Evolutionary conservation across 164 flowering plant species (phyloP), one percentile per base, ranked within the genome.

Genomic region (Houttuynia cordata): DNA sequence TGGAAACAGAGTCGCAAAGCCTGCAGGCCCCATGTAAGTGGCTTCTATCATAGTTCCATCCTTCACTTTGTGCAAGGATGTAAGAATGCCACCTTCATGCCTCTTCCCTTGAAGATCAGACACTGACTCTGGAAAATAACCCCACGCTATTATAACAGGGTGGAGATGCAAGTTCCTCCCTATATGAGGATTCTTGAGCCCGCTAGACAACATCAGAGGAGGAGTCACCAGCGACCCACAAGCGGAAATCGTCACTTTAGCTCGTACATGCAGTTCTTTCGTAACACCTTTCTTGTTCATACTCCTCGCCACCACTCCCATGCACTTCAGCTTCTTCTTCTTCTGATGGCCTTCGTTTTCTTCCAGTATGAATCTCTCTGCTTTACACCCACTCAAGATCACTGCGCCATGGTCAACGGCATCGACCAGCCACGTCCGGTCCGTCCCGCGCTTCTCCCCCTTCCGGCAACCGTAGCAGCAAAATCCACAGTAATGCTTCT

Each of bases 221-320:
- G 96, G 96, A 56, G 94, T 86, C 41, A 68, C 39, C 34, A 89
- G 73, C 50, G 94, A 78, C 40, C 96, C 96, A 64, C 93, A 78
- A 4, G 94, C 84, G 21, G 87, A 84, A 54, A 89, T 65, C 39
- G 94, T 81, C 37, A 73, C 71, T 68, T 79, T 81, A 9, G 96
- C 91, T 18, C 76, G 76, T 54, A 89, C 78, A 10, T 71, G 79
- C 49, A 89, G 61, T 56, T 58, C 75, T 67, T 51, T 78, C n/a
- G 60, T 68, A 49, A 76, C 69, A 18, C 69, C 73, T n/a, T n/a
- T n/a, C 23, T 63, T 49, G 60, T 64, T 79, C 15, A 64, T 17
- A 30, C 64, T 10, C 57, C 64, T 67, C 51, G 85, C 86, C 53
- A 75, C 54, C 24, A 86, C 81, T 68, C 95, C 95, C 55, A 63